These are phyloP conservation scores for Ogataea trehaloabstinens DNA, from an alignment of 805 yeast genomes.

Conservation along the genomic window DNA sequence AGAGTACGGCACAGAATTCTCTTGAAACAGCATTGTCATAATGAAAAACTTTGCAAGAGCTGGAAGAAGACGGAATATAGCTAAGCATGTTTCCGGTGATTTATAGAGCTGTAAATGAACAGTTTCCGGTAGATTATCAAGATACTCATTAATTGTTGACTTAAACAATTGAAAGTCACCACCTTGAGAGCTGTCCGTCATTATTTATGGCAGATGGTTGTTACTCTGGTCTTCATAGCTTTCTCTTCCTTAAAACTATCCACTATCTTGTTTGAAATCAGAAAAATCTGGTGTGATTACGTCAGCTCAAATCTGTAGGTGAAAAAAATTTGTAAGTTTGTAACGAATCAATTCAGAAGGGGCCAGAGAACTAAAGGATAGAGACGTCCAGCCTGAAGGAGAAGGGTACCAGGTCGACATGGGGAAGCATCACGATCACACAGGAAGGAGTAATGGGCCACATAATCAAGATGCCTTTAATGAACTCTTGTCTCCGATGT, in stretches of 20 bases:
- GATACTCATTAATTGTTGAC: slow-evolving; percentile 79
- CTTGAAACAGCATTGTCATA: slow-evolving; percentile 82
- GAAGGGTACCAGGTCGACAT: too few relatives aligned
- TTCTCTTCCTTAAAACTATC: too few relatives aligned
- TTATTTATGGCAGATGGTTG: slow-evolving; percentile 1
- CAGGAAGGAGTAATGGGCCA: too few relatives aligned
- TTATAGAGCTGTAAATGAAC: slow-evolving; percentile 81
- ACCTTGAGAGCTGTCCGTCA: slow-evolving; percentile 10
- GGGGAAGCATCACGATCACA: too few relatives aligned
- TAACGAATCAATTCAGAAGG: too few relatives aligned
- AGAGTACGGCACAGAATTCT: slow-evolving; percentile 62
- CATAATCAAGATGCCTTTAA: slow-evolving; percentile 60
- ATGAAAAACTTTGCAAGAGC: slow-evolving; percentile 85
- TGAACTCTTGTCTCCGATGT: slow-evolving; percentile 75
- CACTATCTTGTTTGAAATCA: too few relatives aligned
- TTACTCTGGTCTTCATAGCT: neutral
- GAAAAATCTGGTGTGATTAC: too few relatives aligned
- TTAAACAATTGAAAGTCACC: slow-evolving; percentile 43
- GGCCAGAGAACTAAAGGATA: too few relatives aligned
- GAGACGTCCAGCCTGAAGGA: too few relatives aligned
- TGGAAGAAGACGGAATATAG: slow-evolving; percentile 87
- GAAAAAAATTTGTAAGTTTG: too few relatives aligned
- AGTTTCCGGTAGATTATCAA: slow-evolving; percentile 84
- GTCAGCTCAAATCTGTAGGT: too few relatives aligned
- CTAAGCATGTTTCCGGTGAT: slow-evolving; percentile 91